Percentiles rank a stretch among this genome's conserved stretches.
These are phyloP conservation scores for Meripilus lineatus DNA, from an alignment of 1,284 basidiomycete genomes.

Conservation along the genomic window DNA sequence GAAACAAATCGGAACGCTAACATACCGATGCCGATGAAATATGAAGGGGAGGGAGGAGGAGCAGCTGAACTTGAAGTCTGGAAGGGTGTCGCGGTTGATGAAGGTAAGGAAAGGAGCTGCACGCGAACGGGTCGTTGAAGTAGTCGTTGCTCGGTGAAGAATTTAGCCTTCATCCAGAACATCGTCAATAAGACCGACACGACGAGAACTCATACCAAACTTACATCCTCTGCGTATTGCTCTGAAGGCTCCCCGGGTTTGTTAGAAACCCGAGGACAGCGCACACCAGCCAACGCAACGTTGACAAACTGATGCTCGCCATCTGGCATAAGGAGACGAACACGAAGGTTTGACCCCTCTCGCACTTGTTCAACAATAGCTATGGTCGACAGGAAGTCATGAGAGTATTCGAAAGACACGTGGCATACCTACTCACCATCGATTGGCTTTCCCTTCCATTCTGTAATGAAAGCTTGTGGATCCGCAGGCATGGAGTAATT, in stretches of 20 bases:
- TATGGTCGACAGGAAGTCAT: constrained; percentile 24
- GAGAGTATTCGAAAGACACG: constrained; percentile 4
- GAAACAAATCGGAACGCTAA: constrained; percentile 7
- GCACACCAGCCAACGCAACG: constrained; percentile 82
- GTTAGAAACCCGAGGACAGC: constrained; percentile 67
- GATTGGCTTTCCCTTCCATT: constrained; percentile 87
- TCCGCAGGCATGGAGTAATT: constrained; percentile 89
- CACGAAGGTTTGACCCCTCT: constrained; percentile 89
- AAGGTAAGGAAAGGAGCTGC: constrained; percentile 84
- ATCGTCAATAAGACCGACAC: constrained; percentile 10
- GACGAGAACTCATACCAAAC: constrained; percentile 20
- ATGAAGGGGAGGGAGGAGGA: constrained; percentile 65
- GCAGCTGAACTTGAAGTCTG: constrained; percentile 56
- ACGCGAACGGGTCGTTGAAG: constrained; percentile 88
- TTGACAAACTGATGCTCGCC: constrained; percentile 87
- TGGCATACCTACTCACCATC: constrained; percentile 65
- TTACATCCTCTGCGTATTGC: constrained; percentile 80
- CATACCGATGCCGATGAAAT: constrained; percentile 86
- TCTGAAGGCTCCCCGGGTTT: constrained; percentile 78
- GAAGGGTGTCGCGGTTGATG: constrained; percentile 77
- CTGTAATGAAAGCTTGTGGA: constrained; percentile 82
- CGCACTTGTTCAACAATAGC: constrained; percentile 93
- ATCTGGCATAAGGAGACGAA: constrained; percentile 84
- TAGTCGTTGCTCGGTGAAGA: constrained; percentile 90
- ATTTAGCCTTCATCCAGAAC: constrained; percentile 79